Base-by-base conservation (phyloP, 1,284 basidiomycete genomes). In the Moesziomyces parantarcticus region DNA sequence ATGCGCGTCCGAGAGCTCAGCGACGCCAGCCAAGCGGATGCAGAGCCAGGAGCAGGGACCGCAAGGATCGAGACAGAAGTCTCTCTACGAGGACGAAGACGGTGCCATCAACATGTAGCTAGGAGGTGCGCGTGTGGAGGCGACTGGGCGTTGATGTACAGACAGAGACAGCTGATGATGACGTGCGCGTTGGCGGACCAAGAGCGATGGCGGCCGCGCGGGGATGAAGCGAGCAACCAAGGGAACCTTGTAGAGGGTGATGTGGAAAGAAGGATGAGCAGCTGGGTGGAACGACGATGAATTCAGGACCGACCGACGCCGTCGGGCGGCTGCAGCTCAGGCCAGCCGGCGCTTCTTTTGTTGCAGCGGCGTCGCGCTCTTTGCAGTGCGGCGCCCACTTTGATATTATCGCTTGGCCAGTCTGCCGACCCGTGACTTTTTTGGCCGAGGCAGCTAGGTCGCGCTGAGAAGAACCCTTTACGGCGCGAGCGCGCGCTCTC, bases 361-460 rank as follows among this genome's bases (percentile, higher is more conserved):
- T 32, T 10, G 29, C 29, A 32, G 29, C 29, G 13, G 34, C 21
- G 36, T 40, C 36, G 36, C 22, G 9, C 34, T 34, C 5, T 29
- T 47, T 32, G 46, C 26, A 11, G 47, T 14, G 21, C 21, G 25
- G 48, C 36, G 47, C 22, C 43, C 20, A 36, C 26, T 50, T 50
- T 50, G 48, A 50, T 49, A 34, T 29, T n/a, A n/a, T n/a, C n/a
- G n/a, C n/a, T n/a, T 32, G 29, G 47, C 32, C 40, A 18, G 18
- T 41, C 40, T 11, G 10, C 29, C 29, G 29, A 32, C 29, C 13
- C 29, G 29, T 32, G 29, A 32, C 29, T 32, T 32, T 29, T 32
- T 32, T 32, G 29, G 29, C 29, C 10, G 2, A 32, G 29, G 13
- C 11, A 32, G 4, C 10, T 13, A 13, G 29, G 40, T 21, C 10